These are phyloP conservation scores for Fusarium praegraminearum DNA, from an alignment of 2,329 filamentous ascomycete genomes.

Conservation along the genomic window DNA sequence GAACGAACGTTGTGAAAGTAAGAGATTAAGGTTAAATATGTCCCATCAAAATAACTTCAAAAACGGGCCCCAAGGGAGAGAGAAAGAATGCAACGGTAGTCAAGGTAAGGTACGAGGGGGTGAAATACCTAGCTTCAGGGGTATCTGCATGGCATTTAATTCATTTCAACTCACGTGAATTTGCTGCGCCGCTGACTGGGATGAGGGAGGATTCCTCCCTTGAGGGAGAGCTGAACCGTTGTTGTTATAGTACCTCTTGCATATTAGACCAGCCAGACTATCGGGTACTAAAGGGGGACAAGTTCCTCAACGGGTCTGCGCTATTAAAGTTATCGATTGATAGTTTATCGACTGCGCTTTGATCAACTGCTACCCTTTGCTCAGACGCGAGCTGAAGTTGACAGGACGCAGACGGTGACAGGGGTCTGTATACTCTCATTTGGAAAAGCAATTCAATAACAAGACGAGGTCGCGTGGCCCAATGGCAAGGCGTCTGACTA, in stretches of 20 bases:
- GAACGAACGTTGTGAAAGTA: neutral
- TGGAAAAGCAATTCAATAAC: neutral
- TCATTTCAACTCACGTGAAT: slow-evolving; percentile 10
- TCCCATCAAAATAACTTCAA: slow-evolving; percentile 5
- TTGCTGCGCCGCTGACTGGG: slow-evolving; percentile 15
- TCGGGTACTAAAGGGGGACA: neutral
- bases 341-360: neutral
- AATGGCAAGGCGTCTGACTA: slow-evolving; percentile 49
- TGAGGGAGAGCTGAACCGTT: neutral
- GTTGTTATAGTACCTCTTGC: neutral
- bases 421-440: neutral
- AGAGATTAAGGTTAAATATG: neutral
- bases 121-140: slow-evolving; percentile 4
- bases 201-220: neutral
- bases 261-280: neutral
- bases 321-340: slow-evolving; percentile 1
- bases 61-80: slow-evolving; percentile 4
- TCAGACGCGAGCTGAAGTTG: neutral
- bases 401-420: fast-evolving
- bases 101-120: slow-evolving; percentile 8
- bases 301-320: slow-evolving; percentile 1
- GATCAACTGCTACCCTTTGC: neutral
- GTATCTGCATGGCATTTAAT: slow-evolving; percentile 27
- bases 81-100: slow-evolving; percentile 3
- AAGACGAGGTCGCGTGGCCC: slow-evolving; percentile 35